Conservation (phyloP, 495 filamentous ascomycete genomes). For the Hypoxylon fuscum region DNA sequence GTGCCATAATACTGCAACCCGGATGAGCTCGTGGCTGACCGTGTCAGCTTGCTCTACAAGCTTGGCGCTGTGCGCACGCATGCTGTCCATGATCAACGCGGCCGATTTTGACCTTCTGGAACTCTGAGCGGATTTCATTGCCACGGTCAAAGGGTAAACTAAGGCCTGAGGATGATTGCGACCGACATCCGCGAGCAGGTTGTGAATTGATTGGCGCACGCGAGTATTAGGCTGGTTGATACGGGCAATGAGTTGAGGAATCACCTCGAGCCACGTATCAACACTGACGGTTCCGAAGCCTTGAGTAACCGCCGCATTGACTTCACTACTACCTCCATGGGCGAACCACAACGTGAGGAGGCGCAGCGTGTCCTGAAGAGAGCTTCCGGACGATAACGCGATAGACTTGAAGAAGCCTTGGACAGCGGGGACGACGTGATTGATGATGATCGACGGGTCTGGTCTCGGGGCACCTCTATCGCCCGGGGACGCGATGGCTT, state of each 20-base stretch:
- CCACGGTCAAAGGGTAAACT: conserved; percentile 98
- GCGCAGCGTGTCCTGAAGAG: conserved; percentile 92
- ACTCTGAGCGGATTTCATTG: conserved; percentile 87
- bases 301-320: conserved; percentile 85
- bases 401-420: conserved; percentile 97
- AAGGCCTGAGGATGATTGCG: conserved; percentile 95
- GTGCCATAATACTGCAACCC: conserved; percentile 97
- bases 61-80: conserved; percentile 93
- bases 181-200: conserved; percentile 88
- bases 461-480: conserved; percentile 66
- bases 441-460: conserved; percentile 71
- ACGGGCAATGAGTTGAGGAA: conserved; percentile 94
- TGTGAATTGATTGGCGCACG: conserved; percentile 89
- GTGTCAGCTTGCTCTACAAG: conserved; percentile 95
- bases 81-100: conserved; percentile 92
- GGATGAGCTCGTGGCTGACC: conserved; percentile 93
- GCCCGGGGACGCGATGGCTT: conserved; percentile 69
- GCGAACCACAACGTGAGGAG: conserved; percentile 96
- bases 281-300: conserved; percentile 91
- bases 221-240: conserved; percentile 93
- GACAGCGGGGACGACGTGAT: conserved; percentile 93
- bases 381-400: conserved; percentile 86
- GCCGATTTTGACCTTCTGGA: conserved; percentile 84
- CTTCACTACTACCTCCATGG: conserved; percentile 86
- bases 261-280: conserved; percentile 98